Percentiles rank a stretch among this genome's conserved stretches.
These are phyloP conservation scores for Arabis hirsuta DNA, from an alignment of 345 rosid genomes.

Conservation along the genomic window DNA sequence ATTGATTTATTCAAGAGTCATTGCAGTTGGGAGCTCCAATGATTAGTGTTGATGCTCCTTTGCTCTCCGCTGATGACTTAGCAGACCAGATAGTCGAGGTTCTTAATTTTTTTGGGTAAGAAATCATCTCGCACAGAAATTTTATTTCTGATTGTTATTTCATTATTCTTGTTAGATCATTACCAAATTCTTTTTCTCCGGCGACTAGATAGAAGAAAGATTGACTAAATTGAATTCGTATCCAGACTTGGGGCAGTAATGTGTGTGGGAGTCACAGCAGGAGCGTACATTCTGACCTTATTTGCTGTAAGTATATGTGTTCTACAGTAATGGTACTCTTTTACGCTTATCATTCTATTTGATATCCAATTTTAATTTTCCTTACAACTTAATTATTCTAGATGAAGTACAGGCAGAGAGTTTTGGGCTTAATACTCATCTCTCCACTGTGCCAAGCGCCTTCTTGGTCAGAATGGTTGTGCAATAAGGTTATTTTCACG, in stretches of 20 bases:
- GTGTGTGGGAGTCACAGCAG: constrained; percentile 99
- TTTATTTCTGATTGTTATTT: background rate
- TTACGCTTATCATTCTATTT: background rate
- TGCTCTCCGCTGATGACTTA: constrained; percentile 88
- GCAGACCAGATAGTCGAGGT: constrained; percentile 92
- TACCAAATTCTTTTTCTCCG: background rate
- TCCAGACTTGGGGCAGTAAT: constrained; percentile 89
- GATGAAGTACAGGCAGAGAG: constrained; percentile 92
- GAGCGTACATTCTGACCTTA: constrained; percentile 89
- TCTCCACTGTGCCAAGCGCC: constrained; percentile 95
- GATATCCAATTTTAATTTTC: background rate
- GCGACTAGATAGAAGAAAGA: background rate
- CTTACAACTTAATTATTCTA: constrained; percentile 33
- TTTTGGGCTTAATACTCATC: constrained; percentile 85
- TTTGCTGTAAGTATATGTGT: constrained; percentile 75
- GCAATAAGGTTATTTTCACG: too few relatives aligned
- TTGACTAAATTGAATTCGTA: constrained; percentile 18
- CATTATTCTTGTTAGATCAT: background rate
- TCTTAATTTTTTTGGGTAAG: constrained; percentile 93
- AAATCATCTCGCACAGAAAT: background rate
- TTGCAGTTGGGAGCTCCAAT: constrained; percentile 96
- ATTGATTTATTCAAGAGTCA: constrained; percentile 63
- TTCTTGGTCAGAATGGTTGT: constrained; percentile 95
- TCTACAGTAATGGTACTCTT: constrained; percentile 2
- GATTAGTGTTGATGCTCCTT: constrained; percentile 57